phyloP scores from a whole-genome alignment of 257 asterid species.

The Lantana camara region DNA sequence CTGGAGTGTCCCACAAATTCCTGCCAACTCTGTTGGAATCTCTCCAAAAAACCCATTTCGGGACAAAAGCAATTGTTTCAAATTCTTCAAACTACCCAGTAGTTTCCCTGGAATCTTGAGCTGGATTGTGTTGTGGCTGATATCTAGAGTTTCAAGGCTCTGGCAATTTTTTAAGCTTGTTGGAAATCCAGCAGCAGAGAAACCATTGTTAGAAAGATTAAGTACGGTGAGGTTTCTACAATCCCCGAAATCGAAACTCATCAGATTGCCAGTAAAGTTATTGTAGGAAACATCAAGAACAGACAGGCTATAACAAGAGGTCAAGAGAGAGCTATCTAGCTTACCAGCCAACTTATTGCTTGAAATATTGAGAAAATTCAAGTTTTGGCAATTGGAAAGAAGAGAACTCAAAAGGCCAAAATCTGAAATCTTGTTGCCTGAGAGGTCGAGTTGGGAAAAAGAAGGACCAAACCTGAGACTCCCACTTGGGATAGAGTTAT shows the following conservation, averaged over 20 bases:
- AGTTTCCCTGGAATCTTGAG: constrained; percentile 57
- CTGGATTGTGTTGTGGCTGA: constrained; percentile 55
- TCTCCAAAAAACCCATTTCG: constrained; percentile 61
- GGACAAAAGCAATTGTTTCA: constrained; percentile 55
- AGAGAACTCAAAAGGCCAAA: constrained; percentile 41
- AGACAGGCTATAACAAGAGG: constrained; percentile 58
- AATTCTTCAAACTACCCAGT: constrained; percentile 49
- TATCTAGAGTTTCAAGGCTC: constrained; percentile 55
- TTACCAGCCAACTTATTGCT: constrained; percentile 57
- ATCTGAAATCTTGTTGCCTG: constrained; percentile 60
- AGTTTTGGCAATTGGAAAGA: constrained; percentile 57
- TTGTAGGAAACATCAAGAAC: constrained; percentile 68
- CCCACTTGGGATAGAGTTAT: constrained; percentile 57
- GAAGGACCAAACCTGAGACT: constrained; percentile 61
- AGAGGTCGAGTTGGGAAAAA: constrained; percentile 60
- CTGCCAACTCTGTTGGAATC: constrained; percentile 65
- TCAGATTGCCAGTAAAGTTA: constrained; percentile 61
- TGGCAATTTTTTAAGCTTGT: constrained; percentile 53
- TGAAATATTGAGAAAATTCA: constrained; percentile 61
- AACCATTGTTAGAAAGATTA: constrained; percentile 59
- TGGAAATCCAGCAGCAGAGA: constrained; percentile 61
- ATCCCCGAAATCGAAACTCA: constrained; percentile 46
- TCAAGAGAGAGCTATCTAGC: constrained; percentile 35
- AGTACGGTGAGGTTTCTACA: constrained; percentile 58
- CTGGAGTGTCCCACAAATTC: constrained; percentile 50